These are phyloP conservation scores for Talaromyces albobiverticillius DNA, from an alignment of 2,329 filamentous ascomycete genomes.

Conservation along the genomic window DNA sequence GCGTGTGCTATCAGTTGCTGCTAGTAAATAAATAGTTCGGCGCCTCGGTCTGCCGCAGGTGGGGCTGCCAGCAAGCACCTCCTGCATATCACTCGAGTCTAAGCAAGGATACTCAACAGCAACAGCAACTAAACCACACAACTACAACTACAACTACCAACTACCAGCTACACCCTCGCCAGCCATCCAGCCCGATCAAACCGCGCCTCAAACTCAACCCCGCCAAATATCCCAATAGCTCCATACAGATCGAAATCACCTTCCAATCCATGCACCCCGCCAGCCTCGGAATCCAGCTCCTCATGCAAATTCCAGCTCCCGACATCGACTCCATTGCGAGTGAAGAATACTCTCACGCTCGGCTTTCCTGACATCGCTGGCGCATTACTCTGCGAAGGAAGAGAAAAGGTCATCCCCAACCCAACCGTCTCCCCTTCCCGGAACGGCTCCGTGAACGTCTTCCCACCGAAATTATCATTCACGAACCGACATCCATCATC, in stretches of 20 bases:
- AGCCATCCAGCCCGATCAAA: conserved; percentile 51
- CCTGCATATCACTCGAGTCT: no score
- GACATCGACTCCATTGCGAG: conserved; percentile 52
- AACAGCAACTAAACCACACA: no score
- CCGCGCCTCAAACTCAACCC: conserved; percentile 58
- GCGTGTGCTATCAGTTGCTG: no score
- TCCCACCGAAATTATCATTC: conserved; percentile 60
- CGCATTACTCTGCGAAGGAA: conserved; percentile 35
- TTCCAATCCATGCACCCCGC: conserved; percentile 65
- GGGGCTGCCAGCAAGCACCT: no score
- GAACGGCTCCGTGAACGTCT: conserved; percentile 56
- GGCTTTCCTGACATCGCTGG: conserved; percentile 21
- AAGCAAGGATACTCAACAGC: no score
- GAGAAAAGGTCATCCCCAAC: conserved; percentile 55
- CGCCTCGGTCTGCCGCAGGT: no score
- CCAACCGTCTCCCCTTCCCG: conserved; percentile 55
- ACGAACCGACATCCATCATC: conserved; percentile 64
- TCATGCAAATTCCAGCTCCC: conserved; percentile 61
- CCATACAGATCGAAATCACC: conserved; percentile 63
- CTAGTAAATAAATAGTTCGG: no score
- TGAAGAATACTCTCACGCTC: conserved; percentile 52
- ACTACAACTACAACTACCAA: no score
- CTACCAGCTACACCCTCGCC: conserved; percentile 20
- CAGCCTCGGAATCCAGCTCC: conserved; percentile 54
- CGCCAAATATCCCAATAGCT: conserved; percentile 60